Evolutionary conservation across 768 basidiomycete genomes (phyloP), one percentile per base, ranked within the genome.

Genomic region (Dentipellis sp.): DNA sequence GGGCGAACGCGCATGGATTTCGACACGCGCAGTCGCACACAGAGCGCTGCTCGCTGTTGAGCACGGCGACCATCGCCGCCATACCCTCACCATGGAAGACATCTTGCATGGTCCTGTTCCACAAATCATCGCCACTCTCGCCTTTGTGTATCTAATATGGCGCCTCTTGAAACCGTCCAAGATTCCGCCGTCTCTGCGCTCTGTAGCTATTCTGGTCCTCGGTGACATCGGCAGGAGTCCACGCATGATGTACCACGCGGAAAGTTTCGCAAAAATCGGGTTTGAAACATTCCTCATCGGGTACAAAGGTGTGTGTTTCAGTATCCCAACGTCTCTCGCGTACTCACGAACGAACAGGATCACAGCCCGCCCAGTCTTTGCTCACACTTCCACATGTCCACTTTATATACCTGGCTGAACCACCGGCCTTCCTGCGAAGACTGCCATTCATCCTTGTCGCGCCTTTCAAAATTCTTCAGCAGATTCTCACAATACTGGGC

Each of bases 201-300:
- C 91, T 2, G 88, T 91, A n/a, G 89, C 84, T 4, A 82, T 98
- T 54, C 72, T 98, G 50, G 97, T 99, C 12, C 77, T 99, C 10
- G 97, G 97, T 10, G 97, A 99, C 72, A 83, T 99, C 50, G 97
- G 95, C 1, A 80, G 97, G 56, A 93, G 90, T 67, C 97, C 97
- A 10, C 78, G 97, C 54, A 98, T 97, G 91, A 95, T 97, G 91
- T 97, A 97, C 68, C 97, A 99, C 64, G 88, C 95, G 0, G 83
- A 95, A 67, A 94, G 90, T 66, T 90, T 99, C 66, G 87, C 91
- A 39, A 80, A 84, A 56, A 78, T 83, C 53, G 82, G 78, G 5
- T 97, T 91, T 68, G 72, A 79, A 57, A 92, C 91, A 1, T 81
- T 82, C 62, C 65, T 99, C 16, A 80, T 98, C 55, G 95, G 92